A percentile compares a stretch with the other conserved stretches of the same genome.
These are phyloP conservation scores for Petasospora rhodanensis DNA, from an alignment of 1,139 yeast genomes.

Conservation along the genomic window DNA sequence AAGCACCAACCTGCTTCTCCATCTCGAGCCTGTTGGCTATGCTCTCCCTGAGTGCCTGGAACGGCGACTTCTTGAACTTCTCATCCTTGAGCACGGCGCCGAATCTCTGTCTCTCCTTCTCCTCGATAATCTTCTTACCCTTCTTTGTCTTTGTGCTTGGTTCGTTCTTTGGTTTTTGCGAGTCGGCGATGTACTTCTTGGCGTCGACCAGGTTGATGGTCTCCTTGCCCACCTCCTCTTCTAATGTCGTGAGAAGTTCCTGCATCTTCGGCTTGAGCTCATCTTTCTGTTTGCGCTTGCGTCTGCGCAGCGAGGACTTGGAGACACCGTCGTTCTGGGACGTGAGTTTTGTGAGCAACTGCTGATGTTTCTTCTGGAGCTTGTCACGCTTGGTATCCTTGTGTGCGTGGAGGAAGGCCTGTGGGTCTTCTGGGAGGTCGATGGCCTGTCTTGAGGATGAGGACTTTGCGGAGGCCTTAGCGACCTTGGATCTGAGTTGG, in stretches of 20 bases:
- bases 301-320: constrained; percentile 60
- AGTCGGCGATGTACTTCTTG: constrained; percentile 17
- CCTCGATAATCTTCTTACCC: constrained; percentile 53
- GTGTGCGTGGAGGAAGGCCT: constrained; percentile 52
- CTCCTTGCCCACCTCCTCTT: constrained; percentile 27
- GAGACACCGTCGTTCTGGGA: constrained; percentile 42
- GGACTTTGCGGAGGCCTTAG: constrained; percentile 32
- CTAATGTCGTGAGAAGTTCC: constrained; percentile 53
- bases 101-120: constrained; percentile 52
- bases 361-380: constrained; percentile 32
- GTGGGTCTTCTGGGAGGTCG: constrained; percentile 31
- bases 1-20: too few species aligned
- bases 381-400: constrained; percentile 54
- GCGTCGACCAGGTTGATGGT: constrained; percentile 19
- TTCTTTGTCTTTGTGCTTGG: constrained; percentile 58
- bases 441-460: too few species aligned
- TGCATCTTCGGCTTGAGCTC: constrained; percentile 62
- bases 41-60: constrained; percentile 15
- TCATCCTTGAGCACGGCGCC: constrained; percentile 44
- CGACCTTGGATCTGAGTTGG: constrained; percentile 33
- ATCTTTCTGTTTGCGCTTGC: constrained; percentile 59
- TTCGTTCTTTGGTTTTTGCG: constrained; percentile 36
- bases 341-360: constrained; percentile 29
- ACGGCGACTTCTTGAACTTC: constrained; percentile 19
- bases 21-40: constrained; percentile 13